Conservation (phyloP, 371 early-diverging fungal species). For the Mucor sp. region DNA sequence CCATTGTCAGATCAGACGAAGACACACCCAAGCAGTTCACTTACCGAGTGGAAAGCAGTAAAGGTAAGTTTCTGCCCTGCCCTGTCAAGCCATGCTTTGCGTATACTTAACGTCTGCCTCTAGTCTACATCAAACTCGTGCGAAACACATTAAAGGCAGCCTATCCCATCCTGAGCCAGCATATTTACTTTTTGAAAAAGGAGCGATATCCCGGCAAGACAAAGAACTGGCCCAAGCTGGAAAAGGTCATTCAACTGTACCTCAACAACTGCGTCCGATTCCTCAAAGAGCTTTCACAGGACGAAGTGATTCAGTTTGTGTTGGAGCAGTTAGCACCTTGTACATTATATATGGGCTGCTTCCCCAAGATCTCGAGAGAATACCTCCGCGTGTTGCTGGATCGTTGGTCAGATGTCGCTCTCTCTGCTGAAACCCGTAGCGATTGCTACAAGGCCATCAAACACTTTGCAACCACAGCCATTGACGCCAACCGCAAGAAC, state of each 20-base stretch:
- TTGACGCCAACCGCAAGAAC: constrained; percentile 35
- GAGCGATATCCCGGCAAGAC: constrained; percentile 57
- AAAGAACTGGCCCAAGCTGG: constrained; percentile 76
- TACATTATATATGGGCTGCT: constrained; percentile 78
- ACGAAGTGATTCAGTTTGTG: constrained; percentile 77
- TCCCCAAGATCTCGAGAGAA: constrained; percentile 80
- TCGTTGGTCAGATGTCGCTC: constrained; percentile 64
- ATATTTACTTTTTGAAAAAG: constrained; percentile 55
- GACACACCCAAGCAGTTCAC: constrained; percentile 42
- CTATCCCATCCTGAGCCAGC: constrained; percentile 62
- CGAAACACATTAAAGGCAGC: constrained; percentile 57
- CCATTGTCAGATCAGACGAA: constrained; percentile 66
- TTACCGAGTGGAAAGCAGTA: constrained; percentile 73
- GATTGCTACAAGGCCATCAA: constrained; percentile 50
- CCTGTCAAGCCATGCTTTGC: no score
- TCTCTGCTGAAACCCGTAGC: constrained; percentile 67
- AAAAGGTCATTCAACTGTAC: constrained; percentile 77
- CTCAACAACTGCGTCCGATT: constrained; percentile 73
- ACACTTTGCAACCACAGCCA: constrained; percentile 31
- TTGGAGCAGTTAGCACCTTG: constrained; percentile 75
- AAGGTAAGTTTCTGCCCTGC: constrained; percentile 26
- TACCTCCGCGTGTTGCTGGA: constrained; percentile 73
- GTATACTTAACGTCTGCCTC: background rate
- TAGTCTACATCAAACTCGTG: constrained; percentile 80
- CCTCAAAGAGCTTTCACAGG: constrained; percentile 77